phyloP scores from a whole-genome alignment of 768 basidiomycete species.

The Psilocybe tampanensis region DNA sequence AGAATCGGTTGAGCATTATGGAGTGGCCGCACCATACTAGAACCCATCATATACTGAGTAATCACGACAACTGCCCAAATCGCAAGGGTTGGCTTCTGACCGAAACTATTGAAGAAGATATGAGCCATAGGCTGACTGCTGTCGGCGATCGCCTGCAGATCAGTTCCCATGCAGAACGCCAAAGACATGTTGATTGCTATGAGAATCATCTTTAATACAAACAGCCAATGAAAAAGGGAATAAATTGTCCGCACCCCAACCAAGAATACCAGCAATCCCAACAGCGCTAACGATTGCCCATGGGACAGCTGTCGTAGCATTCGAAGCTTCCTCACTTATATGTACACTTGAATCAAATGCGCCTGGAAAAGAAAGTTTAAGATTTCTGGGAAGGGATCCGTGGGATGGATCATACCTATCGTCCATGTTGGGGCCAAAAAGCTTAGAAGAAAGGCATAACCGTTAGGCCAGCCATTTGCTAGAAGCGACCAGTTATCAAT shows the following conservation, averaged over 20 bases:
- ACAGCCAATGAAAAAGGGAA: not conserved
- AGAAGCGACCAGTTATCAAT: not conserved
- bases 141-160: conserved; percentile 41
- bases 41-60: conserved; percentile 61
- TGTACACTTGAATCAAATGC: conserved; percentile 61
- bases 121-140: conserved; percentile 63
- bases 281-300: conserved; percentile 65
- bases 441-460: conserved; percentile 55
- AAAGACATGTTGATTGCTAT: conserved; percentile 62
- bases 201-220: not conserved
- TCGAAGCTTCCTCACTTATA: conserved; percentile 72
- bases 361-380: conserved; percentile 15
- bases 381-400: not conserved
- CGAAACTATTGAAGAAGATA: conserved; percentile 54
- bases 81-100: conserved; percentile 37
- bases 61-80: conserved; percentile 43
- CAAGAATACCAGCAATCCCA: conserved; percentile 56
- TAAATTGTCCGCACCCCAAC: conserved; percentile 50
- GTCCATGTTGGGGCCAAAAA: conserved; percentile 47
- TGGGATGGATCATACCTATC: conserved; percentile 29
- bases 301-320: conserved; percentile 69
- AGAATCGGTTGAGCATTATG: not conserved
- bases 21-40: conserved; percentile 50
- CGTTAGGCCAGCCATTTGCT: conserved; percentile 61
- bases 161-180: conserved; percentile 62